These are phyloP conservation scores for Aphanomyces astaci DNA, from an alignment of 352 stramenopile genomes.

Conservation along the genomic window DNA sequence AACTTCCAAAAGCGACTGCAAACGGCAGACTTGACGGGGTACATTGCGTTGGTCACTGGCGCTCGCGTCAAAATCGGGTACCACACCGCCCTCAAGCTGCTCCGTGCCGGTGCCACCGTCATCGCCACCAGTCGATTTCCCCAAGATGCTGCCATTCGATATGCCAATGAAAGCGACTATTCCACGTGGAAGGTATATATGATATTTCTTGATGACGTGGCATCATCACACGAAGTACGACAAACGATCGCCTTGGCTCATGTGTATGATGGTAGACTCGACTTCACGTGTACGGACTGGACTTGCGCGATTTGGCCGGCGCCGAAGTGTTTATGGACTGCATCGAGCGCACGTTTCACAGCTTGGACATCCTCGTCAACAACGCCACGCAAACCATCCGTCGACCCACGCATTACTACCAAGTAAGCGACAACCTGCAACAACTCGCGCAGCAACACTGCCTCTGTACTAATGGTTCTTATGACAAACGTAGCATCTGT, in stretches of 20 bases:
- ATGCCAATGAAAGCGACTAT: constrained; percentile 83
- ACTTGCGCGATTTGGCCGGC: constrained; percentile 89
- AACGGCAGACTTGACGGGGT: constrained; percentile 63
- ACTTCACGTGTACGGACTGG: constrained; percentile 90
- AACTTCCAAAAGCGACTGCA: constrained; percentile 92
- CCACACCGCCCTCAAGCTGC: constrained; percentile 88
- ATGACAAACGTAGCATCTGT: constrained; percentile 38
- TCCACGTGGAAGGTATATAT: constrained; percentile 31
- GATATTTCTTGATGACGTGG: not conserved
- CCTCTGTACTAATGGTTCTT: too few relatives aligned
- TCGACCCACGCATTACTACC: constrained; percentile 89
- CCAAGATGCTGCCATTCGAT: constrained; percentile 83
- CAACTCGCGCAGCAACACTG: too few relatives aligned
- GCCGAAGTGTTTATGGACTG: constrained; percentile 91
- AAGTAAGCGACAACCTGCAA: constrained; percentile 19
- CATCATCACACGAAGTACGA: not conserved
- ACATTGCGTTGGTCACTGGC: constrained; percentile 87
- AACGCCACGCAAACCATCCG: constrained; percentile 95
- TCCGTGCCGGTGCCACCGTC: constrained; percentile 78
- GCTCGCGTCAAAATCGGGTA: constrained; percentile 95
- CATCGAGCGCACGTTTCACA: constrained; percentile 50
- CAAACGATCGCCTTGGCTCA: not conserved
- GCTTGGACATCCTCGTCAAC: constrained; percentile 93
- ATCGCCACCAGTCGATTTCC: constrained; percentile 92
- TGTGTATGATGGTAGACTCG: constrained; percentile 52